These are phyloP conservation scores for Jatropha curcas DNA, from an alignment of 345 rosid genomes.

Conservation along the genomic window DNA sequence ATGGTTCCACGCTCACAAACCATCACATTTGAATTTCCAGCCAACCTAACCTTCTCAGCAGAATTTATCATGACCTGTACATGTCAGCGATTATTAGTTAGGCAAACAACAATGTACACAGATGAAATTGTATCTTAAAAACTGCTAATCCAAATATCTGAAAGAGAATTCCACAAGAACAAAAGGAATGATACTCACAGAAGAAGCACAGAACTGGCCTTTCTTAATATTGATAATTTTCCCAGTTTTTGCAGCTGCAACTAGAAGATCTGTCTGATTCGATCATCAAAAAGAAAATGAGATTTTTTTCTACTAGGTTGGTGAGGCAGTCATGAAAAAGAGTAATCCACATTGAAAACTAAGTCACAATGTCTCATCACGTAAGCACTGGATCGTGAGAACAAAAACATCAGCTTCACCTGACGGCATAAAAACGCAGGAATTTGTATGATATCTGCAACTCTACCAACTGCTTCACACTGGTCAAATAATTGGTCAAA, in stretches of 20 bases:
- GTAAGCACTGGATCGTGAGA: conserved; percentile 19
- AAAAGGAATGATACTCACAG: conserved; percentile 52
- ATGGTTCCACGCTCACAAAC: conserved; percentile 98
- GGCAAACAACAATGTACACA: conserved; percentile 10
- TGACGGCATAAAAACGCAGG: conserved; percentile 98
- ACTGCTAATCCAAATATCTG: conserved; percentile 12
- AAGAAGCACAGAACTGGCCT: conserved; percentile 94
- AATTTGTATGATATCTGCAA: conserved; percentile 94
- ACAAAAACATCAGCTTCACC: conserved; percentile 51
- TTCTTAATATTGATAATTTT: conserved; percentile 91
- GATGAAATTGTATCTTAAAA: background rate
- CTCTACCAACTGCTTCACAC: conserved; percentile 87
- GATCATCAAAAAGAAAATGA: background rate
- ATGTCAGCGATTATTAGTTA: conserved; percentile 21
- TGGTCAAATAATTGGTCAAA: conserved; percentile 38
- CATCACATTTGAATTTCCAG: conserved; percentile 97
- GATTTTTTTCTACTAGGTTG: background rate
- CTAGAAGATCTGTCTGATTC: conserved; percentile 93
- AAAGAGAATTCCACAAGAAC: conserved; percentile 8
- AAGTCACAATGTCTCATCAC: conserved; percentile 15
- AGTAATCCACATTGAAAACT: too few relatives aligned
- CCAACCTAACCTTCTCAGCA: conserved; percentile 82
- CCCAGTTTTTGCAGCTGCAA: conserved; percentile 92
- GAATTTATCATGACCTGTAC: conserved; percentile 87
- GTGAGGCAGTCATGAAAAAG: too few relatives aligned